These are phyloP conservation scores for Dorcoceras hygrometricum DNA, from an alignment of 257 asterid species.

Conservation along the genomic window DNA sequence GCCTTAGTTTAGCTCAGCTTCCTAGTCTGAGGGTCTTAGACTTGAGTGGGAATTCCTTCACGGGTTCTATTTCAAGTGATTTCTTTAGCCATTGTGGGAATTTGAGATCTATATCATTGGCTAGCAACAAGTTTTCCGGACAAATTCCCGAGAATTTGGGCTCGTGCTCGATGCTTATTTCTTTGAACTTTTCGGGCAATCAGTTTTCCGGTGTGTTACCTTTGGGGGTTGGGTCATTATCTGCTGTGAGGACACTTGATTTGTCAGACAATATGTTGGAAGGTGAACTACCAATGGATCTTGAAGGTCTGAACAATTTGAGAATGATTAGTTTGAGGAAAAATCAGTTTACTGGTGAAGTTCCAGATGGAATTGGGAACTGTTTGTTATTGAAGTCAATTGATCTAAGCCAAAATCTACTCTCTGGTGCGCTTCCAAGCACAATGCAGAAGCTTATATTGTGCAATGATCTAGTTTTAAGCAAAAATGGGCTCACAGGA, in stretches of 20 bases:
- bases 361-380: constrained; percentile 67
- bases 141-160: constrained; percentile 48
- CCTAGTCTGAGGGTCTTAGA: constrained; percentile 47
- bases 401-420: constrained; percentile 55
- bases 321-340: constrained; percentile 43
- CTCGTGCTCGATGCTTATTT: constrained; percentile 53
- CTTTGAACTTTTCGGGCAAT: constrained; percentile 62
- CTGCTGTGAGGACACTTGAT: constrained; percentile 52
- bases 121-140: constrained; percentile 71
- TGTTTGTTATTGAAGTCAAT: constrained; percentile 49
- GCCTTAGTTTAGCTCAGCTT: constrained; percentile 47
- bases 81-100: constrained; percentile 64
- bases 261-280: constrained; percentile 60
- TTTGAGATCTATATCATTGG: constrained; percentile 52
- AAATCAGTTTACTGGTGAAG: constrained; percentile 52
- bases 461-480: constrained; percentile 48
- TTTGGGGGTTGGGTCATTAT: constrained; percentile 52
- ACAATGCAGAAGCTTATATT: constrained; percentile 52
- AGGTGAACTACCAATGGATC: constrained; percentile 62
- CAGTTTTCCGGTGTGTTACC: constrained; percentile 58
- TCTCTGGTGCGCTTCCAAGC: constrained; percentile 56
- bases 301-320: constrained; percentile 44
- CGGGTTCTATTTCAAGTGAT: constrained; percentile 54
- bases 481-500: constrained; percentile 50
- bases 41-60: constrained; percentile 50